These are phyloP conservation scores for Aspergillus versicolor DNA, from an alignment of 2,329 filamentous ascomycete genomes.

Conservation along the genomic window DNA sequence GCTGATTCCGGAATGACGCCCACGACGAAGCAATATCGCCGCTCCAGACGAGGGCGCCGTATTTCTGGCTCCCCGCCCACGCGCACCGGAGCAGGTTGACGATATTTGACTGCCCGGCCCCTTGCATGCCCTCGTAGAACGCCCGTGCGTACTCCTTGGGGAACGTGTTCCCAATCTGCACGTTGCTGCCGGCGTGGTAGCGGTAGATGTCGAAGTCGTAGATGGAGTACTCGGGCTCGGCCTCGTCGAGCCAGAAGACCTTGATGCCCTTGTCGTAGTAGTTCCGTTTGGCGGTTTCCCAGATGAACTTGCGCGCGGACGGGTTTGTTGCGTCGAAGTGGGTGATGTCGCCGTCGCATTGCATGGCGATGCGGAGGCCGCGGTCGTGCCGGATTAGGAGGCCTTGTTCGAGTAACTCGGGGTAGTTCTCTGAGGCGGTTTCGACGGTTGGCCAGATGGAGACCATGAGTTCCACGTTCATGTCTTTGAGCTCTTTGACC, in stretches of 20 bases:
- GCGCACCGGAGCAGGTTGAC: conserved; percentile 61
- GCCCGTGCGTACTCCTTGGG: conserved; percentile 58
- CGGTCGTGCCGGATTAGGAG: conserved; percentile 61
- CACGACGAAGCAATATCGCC: conserved; percentile 67
- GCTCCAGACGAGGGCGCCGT: conserved; percentile 65
- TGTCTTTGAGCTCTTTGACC: conserved; percentile 58
- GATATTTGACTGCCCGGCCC: conserved; percentile 55
- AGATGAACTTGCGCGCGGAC: conserved; percentile 57
- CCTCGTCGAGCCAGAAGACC: conserved; percentile 69
- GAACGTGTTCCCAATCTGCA: conserved; percentile 61
- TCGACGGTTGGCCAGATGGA: conserved; percentile 70
- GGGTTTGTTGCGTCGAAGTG: conserved; percentile 67
- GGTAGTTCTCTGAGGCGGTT: conserved; percentile 57
- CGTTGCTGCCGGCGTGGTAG: conserved; percentile 56
- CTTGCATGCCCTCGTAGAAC: conserved; percentile 60
- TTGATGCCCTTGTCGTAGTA: conserved; percentile 64
- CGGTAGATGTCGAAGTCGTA: conserved; percentile 69
- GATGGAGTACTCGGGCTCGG: conserved; percentile 62
- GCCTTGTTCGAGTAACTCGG: conserved; percentile 62
- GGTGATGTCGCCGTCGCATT: conserved; percentile 58
- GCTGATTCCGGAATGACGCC: conserved; percentile 58
- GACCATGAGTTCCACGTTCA: conserved; percentile 66
- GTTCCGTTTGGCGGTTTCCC: conserved; percentile 58
- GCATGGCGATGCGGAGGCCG: conserved; percentile 58
- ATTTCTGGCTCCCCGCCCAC: conserved; percentile 62